A percentile compares a stretch with the other conserved stretches of the same genome.
Conservation (phyloP, 129 eudicot species). For the Deinandra increscens region DNA sequence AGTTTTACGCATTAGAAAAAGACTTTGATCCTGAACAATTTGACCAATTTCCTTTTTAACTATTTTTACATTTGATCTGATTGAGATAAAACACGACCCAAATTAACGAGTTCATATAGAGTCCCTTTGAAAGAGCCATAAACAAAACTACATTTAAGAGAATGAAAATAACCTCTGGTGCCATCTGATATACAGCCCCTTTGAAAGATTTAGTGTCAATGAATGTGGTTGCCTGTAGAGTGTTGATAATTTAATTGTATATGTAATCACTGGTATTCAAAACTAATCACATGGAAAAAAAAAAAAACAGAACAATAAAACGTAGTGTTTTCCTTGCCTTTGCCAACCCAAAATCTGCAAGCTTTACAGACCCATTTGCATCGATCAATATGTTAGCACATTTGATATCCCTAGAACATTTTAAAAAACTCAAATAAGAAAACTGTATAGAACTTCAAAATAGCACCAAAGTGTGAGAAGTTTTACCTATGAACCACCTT, state of each 20-base stretch:
- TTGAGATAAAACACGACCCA: neutral
- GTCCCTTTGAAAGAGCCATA: neutral
- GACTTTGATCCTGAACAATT: neutral
- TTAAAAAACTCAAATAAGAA: slow-evolving; percentile 10
- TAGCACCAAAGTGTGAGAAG: neutral
- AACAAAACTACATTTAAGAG: slow-evolving; percentile 16
- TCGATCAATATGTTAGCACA: slow-evolving; percentile 93
- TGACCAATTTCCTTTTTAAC: neutral
- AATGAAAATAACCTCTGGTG: slow-evolving; percentile 69
- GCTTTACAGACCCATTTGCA: slow-evolving; percentile 79
- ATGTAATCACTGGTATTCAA: neutral
- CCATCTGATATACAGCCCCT: slow-evolving; percentile 95
- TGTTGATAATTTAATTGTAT: neutral
- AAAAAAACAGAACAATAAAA: neutral
- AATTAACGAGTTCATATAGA: neutral
- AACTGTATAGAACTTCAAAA: neutral
- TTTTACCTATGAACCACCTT: slow-evolving; percentile 82
- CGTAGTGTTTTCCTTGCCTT: slow-evolving; percentile 43
- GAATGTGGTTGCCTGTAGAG: slow-evolving; percentile 57
- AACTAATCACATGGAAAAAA: neutral
- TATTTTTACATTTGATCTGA: neutral
- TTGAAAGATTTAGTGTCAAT: slow-evolving; percentile 87
- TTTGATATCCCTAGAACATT: slow-evolving; percentile 69
- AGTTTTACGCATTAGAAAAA: too few species aligned
- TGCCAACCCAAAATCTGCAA: slow-evolving; percentile 97